Conservation (phyloP, 2,329 filamentous ascomycete species). For the Aspergillus eucalypticola region DNA sequence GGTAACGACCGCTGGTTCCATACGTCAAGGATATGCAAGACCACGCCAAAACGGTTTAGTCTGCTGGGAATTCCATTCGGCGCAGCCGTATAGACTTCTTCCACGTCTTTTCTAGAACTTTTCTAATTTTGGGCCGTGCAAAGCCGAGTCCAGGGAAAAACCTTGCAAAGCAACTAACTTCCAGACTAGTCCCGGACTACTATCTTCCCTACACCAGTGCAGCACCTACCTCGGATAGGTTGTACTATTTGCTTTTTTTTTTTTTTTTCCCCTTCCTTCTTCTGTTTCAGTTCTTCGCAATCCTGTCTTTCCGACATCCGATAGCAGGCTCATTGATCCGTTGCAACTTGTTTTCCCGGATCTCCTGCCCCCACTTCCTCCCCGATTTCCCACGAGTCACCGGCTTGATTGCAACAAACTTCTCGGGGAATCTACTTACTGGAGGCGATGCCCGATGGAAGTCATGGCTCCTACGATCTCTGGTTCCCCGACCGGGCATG, state of each 20-base stretch:
- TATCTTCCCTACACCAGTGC: background rate
- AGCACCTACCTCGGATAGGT: background rate
- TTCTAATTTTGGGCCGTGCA: constrained; percentile 21
- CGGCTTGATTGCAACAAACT: background rate
- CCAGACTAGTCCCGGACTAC: background rate
- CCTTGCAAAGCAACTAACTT: background rate
- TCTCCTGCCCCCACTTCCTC: background rate
- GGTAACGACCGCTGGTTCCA: background rate
- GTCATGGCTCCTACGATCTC: background rate
- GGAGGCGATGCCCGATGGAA: background rate
- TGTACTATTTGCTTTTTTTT: background rate
- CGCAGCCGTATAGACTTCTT: constrained; percentile 15
- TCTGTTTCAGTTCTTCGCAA: background rate
- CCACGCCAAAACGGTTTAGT: background rate
- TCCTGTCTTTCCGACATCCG: background rate
- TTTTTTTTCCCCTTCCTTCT: background rate
- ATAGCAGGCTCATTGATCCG: background rate
- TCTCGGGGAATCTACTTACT: background rate
- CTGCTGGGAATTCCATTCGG: constrained; percentile 2
- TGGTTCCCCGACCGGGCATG: background rate
- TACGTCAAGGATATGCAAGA: background rate
- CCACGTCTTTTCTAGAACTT: constrained; percentile 22
- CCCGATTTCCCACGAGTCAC: background rate
- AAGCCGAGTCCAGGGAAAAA: background rate
- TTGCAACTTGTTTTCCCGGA: background rate